Evolutionary conservation across 305 asterid genomes (phyloP), one percentile per base, ranked within the genome.

Genomic region (Plantago rigida): DNA sequence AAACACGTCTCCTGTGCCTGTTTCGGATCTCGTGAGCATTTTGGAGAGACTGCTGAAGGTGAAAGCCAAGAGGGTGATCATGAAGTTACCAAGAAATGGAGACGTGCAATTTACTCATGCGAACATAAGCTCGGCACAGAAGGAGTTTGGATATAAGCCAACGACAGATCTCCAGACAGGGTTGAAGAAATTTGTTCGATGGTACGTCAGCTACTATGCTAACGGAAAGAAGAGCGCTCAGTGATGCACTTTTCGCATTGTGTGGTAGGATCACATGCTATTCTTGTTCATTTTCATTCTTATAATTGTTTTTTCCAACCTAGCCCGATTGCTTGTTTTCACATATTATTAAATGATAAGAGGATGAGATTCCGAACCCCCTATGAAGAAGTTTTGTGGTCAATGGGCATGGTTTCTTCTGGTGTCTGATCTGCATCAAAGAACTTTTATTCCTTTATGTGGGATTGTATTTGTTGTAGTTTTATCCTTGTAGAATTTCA

Each of bases 1-100:
- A 5, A 84, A 82, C 70, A 84, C 89, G 19, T 82, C 89, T 3
- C 94, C 94, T 1, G 85, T 82, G 64, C 82, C 94, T 1, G 94
- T 84, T 47, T 63, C 78, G 1, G 75, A 82, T 65, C 84, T 84
- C 56, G 93, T 82, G 65, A 70, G 77, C 51, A 82, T 84, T 78
- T 73, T 84, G 75, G 93, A 84, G 78, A 82, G 66, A 75, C 68
- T 84, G 80, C 81, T 84, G 3, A 84, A 82, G 72, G 71, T 75
- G 57, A 82, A 80, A 70, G 87, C 93, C 0, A 80, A 82, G 64
- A 82, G 78, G 66, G 15, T 70, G 75, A 60, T 77, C 13, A 75
- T 70, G 82, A 77, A 79, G 77, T 59, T 82, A 70, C 87, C 87
- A 0, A 77, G 83, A 65, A 82, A 82, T 48, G 84, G 87, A 15